Evolutionary conservation across 2,329 filamentous ascomycete species (phyloP), one percentile per base, ranked within the genome.

Genomic region (Cladorrhinum sp.): DNA sequence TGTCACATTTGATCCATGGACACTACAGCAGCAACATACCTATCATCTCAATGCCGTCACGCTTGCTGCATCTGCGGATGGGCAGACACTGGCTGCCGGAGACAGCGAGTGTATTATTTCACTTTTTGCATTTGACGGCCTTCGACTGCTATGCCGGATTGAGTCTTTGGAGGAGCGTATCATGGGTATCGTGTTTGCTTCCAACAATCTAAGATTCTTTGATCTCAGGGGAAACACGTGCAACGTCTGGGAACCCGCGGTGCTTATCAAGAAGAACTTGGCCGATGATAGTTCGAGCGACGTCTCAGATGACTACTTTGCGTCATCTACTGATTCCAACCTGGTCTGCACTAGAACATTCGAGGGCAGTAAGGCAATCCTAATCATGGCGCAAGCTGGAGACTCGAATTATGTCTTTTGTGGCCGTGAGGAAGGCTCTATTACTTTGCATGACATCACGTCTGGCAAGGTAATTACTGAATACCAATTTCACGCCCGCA

Each of bases 101-200:
- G 66, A 63, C n/a, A 62, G 55, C n/a, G 58, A 60, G 55, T 70
- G 70, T 5, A 64, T 59, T 5, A 64, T 72, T 24, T 65, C 69
- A 27, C 50, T 71, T 25, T 70, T 66, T 51, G 60, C 65, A 1
- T 70, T 71, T 49, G 64, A 70, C 4, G 66, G 67, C 7, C 55
- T 68, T 7, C 61, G 62, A 8, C 60, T 59, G 8, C 12, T 68
- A 18, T 66, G 66, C 32, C 61, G 64, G 4, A 64, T 68, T 22
- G 24, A 56, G 25, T 62, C 62, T 8, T 23, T 62, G 18, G 60
- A 64, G 48, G 63, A 65, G 20, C 59, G 61, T 36, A 63, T 65
- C 51, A 63, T 64, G 63, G 64, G 60, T 23, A 62, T 68, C 23
- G 62, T 67, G 10, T 68, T 67, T 23, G 61, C 66, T 10, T 61